Evolutionary conservation across 257 asterid genomes (phyloP).

Genomic region (Solanum pennellii): DNA sequence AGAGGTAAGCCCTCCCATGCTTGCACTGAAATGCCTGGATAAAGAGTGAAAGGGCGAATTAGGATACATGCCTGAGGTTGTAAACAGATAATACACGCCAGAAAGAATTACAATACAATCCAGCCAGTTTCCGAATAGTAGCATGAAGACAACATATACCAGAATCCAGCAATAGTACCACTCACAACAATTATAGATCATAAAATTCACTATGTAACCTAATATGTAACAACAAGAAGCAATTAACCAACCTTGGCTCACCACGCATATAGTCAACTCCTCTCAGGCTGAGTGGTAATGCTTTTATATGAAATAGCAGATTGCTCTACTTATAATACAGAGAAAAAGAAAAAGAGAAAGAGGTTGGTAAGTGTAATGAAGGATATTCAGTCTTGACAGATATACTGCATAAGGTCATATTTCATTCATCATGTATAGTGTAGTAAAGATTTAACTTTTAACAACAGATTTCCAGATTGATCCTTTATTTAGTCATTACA

Average conservation of each 20-base stretch:
- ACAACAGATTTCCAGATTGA: background rate
- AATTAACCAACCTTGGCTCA: background rate
- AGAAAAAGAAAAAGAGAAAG: background rate
- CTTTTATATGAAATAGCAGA: background rate
- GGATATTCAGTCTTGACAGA: background rate
- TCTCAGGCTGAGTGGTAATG: background rate
- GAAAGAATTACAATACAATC: background rate
- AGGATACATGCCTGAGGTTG: slow-evolving; percentile 5
- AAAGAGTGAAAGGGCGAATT: slow-evolving; percentile 10
- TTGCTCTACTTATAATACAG: background rate
- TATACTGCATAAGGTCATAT: background rate
- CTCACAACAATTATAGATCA: background rate
- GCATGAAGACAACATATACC: background rate
- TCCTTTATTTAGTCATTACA: background rate
- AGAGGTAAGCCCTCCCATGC: slow-evolving; percentile 81
- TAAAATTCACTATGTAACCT: background rate
- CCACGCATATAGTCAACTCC: background rate
- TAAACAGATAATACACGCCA: background rate
- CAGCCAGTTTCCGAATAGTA: background rate
- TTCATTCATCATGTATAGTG: background rate
- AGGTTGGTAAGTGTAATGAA: background rate
- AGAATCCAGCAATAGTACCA: background rate
- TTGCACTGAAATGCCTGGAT: slow-evolving; percentile 61
- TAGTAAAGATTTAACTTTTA: background rate
- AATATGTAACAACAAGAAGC: background rate